phyloP scores from a whole-genome alignment of 1,284 basidiomycete genomes.

The Apiotrichum akiyoshidainum region DNA sequence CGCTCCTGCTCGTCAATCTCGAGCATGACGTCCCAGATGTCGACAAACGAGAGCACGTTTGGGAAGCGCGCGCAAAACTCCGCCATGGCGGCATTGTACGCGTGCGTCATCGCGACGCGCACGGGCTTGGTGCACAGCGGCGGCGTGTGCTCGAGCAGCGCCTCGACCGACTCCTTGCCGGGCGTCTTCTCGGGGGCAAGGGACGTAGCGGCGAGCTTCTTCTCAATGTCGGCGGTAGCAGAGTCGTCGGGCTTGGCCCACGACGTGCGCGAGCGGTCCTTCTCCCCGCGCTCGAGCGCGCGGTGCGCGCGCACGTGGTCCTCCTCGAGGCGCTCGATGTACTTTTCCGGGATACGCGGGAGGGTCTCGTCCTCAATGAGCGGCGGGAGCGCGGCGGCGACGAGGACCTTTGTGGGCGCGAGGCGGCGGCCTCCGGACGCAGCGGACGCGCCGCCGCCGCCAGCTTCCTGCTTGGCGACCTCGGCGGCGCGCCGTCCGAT shows the following conservation, averaged over 20 bases:
- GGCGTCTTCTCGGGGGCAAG: background rate
- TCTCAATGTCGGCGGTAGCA: constrained; percentile 4
- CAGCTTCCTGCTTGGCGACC: constrained; percentile 4
- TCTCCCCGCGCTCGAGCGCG: constrained; percentile 14
- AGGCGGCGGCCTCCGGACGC: constrained; percentile 2
- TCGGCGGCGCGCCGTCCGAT: constrained; percentile 27
- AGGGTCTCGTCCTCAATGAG: constrained; percentile 40
- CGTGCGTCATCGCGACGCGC: constrained; percentile 37
- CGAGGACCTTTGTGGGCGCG: constrained; percentile 26
- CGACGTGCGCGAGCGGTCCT: constrained; percentile 21
- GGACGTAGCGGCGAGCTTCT: constrained; percentile 1
- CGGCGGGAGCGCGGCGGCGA: constrained; percentile 42
- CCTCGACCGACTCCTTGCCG: constrained; percentile 28
- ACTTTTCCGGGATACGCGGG: constrained; percentile 43
- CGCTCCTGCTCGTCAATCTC: constrained; percentile 18
- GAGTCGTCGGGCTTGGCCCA: constrained; percentile 10
- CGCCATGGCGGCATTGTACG: constrained; percentile 33
- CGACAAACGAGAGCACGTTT: constrained; percentile 35
- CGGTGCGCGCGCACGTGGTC: constrained; percentile 21
- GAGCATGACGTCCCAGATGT: constrained; percentile 36
- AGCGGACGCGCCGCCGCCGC: background rate
- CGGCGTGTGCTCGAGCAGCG: constrained; percentile 33
- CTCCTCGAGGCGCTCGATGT: constrained; percentile 34
- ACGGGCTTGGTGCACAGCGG: constrained; percentile 41
- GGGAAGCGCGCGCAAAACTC: constrained; percentile 33